Percentiles rank a stretch among this genome's conserved stretches.
Conservation (phyloP, 805 yeast species). For the Candida chilensis region DNA sequence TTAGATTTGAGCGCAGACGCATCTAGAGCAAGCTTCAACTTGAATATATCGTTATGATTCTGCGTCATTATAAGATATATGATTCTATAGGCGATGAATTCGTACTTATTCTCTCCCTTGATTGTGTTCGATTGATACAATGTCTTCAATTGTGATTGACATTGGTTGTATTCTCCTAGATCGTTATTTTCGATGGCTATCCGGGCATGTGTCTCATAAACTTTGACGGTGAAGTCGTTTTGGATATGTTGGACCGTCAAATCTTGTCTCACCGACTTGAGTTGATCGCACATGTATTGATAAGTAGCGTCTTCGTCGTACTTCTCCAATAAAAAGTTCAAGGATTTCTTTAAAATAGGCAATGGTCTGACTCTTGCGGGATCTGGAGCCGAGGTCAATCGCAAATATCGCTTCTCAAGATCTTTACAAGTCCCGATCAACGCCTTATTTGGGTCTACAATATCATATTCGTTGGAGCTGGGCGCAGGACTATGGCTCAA, state of each 20-base stretch:
- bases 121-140: constrained; percentile 39
- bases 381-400: constrained; percentile 88
- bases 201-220: constrained; percentile 81
- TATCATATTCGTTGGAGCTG: background rate
- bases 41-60: constrained; percentile 47
- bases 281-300: constrained; percentile 77
- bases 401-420: constrained; percentile 70
- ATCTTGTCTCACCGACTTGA: constrained; percentile 90
- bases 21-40: constrained; percentile 16
- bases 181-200: constrained; percentile 80
- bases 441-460: too few relatives aligned
- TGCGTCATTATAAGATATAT: constrained; percentile 70
- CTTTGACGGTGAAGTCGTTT: constrained; percentile 64
- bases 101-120: constrained; percentile 31
- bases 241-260: constrained; percentile 84
- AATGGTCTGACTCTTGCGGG: constrained; percentile 78
- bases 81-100: constrained; percentile 65
- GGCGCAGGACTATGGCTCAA: constrained; percentile 5
- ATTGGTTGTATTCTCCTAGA: constrained; percentile 91
- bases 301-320: constrained; percentile 48
- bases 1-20: constrained; percentile 7
- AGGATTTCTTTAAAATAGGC: constrained; percentile 46
- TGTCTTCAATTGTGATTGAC: constrained; percentile 70
- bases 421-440: constrained; percentile 54
- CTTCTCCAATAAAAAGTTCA: constrained; percentile 42